Evolutionary conservation across 768 basidiomycete genomes (phyloP).

Genomic region (Lactifluus pinguis): DNA sequence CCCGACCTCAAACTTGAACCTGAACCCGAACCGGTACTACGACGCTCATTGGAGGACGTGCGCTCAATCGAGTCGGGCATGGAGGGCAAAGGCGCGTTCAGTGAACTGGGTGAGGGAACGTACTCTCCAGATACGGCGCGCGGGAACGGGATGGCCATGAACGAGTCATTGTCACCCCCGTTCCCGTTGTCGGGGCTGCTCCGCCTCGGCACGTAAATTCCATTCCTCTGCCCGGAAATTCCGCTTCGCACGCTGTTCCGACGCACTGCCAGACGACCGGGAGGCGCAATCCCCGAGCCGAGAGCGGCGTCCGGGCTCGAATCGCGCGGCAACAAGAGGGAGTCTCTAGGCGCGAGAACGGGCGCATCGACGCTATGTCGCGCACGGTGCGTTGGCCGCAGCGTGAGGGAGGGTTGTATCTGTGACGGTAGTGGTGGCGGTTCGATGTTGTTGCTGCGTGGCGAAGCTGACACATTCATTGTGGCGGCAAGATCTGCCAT

Average conservation of each 20-base stretch:
- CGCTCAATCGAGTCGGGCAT: conserved; percentile 11
- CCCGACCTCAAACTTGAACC: too few relatives aligned
- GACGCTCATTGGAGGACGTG: neutral
- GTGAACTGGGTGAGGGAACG: conserved; percentile 29
- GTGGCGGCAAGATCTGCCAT: neutral
- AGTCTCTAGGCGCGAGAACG: conserved; percentile 30
- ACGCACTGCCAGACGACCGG: conserved; percentile 39
- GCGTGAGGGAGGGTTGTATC: conserved; percentile 32
- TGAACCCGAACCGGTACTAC: neutral
- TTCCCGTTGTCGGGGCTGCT: conserved; percentile 10
- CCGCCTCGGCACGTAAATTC: conserved; percentile 6
- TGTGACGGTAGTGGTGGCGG: conserved; percentile 27
- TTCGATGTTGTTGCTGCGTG: conserved; percentile 27
- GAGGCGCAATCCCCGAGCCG: conserved; percentile 27
- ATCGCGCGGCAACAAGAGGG: conserved; percentile 33
- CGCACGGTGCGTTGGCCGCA: conserved; percentile 55
- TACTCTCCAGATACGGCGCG: conserved; percentile 47
- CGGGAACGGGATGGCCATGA: conserved; percentile 53
- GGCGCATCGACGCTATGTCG: conserved; percentile 52
- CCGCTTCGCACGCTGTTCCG: conserved; percentile 36
- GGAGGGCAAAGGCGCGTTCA: neutral
- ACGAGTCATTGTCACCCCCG: conserved; percentile 25
- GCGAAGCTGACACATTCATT: neutral
- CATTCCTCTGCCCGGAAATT: neutral
- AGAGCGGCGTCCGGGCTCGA: conserved; percentile 44